Conservation (phyloP, 257 asterid genomes). For the Linderniella brevidens region DNA sequence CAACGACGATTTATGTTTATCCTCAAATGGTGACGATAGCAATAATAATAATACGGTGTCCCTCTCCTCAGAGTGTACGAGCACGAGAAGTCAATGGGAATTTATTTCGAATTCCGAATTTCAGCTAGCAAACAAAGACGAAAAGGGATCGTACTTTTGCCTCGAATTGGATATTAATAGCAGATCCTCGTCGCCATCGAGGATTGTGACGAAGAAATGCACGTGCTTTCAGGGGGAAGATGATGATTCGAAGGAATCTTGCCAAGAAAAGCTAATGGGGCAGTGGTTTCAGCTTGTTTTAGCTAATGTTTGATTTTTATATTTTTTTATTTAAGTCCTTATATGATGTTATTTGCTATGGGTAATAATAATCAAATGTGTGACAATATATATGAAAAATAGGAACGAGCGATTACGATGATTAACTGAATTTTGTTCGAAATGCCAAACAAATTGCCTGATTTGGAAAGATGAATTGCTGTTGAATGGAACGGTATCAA, state of each 20-base stretch:
- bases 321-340: not conserved
- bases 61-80: not conserved
- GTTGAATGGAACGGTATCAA: no score
- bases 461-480: no score
- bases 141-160: not conserved
- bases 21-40: not conserved
- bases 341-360: not conserved
- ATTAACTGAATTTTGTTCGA: no score
- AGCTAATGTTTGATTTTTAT: not conserved
- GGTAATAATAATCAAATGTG: not conserved
- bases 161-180: not conserved
- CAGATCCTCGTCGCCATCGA: not conserved
- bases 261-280: not conserved
- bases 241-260: not conserved
- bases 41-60: not conserved
- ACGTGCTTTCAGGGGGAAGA: not conserved
- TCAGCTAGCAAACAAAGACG: not conserved
- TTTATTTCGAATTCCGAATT: not conserved
- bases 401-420: no score
- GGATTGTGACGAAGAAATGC: not conserved
- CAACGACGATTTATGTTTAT: not conserved
- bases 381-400: no score
- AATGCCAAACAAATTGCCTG: no score
- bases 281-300: conserved; percentile 1
- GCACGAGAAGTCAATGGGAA: not conserved